Evolutionary conservation across 176 grass and related monocot species (phyloP), one percentile per base, ranked within the genome.

Genomic region (Triticum timopheevii): DNA sequence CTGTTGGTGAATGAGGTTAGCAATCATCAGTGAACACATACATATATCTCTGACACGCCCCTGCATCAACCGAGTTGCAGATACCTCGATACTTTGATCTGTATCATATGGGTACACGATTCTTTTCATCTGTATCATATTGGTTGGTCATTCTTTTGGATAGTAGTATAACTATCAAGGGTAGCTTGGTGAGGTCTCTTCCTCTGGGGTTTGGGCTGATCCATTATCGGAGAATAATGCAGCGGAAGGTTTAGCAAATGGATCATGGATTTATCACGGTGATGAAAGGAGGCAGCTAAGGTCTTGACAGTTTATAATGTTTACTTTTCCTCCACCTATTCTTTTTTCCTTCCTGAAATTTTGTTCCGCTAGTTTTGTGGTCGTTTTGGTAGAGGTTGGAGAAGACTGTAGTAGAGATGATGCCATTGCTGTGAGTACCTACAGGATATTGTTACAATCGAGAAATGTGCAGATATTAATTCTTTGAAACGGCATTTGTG

Each of bases 121-220:
- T 92, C 82, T 92, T 90, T 88, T 88, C 86, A 79, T 92, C 82
- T 92, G 90, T 92, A 88, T 85, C 90, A 91, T 92, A 92, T 36
- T 39, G 65, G 82, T n/a, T 65, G 52, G 39, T 78, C 77, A 88
- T 92, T 92, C 90, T 88, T 91, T 92, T 86, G 20, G 30, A 58
- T 36, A 92, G 47, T 85, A 63, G 35, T 85, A 54, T 28, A 77
- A 78, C 78, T 70, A 72, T 35, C 13, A 77, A 77, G 86, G 78
- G 80, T 72, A 88, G 82, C 78, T 89, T 17, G 67, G 76, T 65
- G 76, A 39, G 80, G 82, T 42, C 56, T 65, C 67, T 50, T 45
- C 80, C 80, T 82, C 72, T 78, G 40, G 50, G 78, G 73, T 64
- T 64, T 85, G 82, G 86, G 84, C 42, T 79, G 77, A 77, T 73